These are phyloP conservation scores for Apiospora saccharicola DNA, from an alignment of 2,329 filamentous ascomycete species.

Conservation along the genomic window DNA sequence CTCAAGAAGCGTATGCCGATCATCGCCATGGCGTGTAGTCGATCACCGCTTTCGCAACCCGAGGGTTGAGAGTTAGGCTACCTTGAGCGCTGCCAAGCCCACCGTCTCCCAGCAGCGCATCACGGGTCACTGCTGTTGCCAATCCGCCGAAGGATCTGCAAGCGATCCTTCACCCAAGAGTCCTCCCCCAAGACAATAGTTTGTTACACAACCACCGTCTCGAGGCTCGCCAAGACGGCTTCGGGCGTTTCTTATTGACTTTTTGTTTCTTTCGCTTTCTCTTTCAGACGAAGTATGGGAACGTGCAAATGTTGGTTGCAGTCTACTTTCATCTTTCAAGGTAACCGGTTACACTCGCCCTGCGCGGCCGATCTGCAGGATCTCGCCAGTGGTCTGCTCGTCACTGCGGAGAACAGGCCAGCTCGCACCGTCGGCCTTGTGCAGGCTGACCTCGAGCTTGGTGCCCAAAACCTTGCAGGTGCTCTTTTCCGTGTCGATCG, in stretches of 20 bases:
- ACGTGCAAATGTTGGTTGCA: not conserved
- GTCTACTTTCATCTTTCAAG: slow-evolving; percentile 7
- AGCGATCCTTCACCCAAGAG: not conserved
- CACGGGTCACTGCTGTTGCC: not conserved
- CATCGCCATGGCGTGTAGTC: slow-evolving; percentile 3
- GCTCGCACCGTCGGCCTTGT: slow-evolving; percentile 74
- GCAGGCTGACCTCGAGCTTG: slow-evolving; percentile 83
- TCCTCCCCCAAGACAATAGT: slow-evolving; percentile 7
- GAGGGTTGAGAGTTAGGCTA: not conserved
- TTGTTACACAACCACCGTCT: not conserved
- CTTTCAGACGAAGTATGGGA: not conserved
- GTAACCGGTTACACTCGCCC: slow-evolving; percentile 57
- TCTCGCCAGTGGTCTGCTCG: slow-evolving; percentile 74
- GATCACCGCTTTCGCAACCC: not conserved
- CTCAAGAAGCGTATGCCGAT: slow-evolving; percentile 8
- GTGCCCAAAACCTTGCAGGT: slow-evolving; percentile 85
- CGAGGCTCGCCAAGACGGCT: slow-evolving; percentile 10
- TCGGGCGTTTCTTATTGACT: not conserved
- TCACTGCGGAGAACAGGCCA: slow-evolving; percentile 88
- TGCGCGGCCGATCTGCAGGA: slow-evolving; percentile 87
- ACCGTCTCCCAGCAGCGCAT: not conserved
- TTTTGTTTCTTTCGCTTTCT: not conserved
- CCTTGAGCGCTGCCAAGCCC: slow-evolving; percentile 7
- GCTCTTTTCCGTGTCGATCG: slow-evolving; percentile 78
- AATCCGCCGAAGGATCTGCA: not conserved